phyloP scores from a whole-genome alignment of 2,329 filamentous ascomycete species.

The Sclerotinia borealis region DNA sequence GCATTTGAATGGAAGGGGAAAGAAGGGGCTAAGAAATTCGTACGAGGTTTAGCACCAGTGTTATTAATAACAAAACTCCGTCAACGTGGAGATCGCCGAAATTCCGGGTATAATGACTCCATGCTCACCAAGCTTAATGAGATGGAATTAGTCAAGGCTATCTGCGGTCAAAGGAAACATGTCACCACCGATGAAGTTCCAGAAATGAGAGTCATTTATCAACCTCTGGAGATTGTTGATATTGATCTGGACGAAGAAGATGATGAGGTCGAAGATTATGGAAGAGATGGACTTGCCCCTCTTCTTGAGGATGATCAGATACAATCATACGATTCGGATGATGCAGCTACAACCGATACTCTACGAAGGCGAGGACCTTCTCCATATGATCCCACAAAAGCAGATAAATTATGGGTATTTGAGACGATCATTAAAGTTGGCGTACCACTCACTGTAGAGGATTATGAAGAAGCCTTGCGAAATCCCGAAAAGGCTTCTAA shows the following conservation, averaged over 20 bases:
- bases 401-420: conserved; percentile 64
- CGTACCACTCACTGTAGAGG: conserved; percentile 56
- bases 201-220: conserved; percentile 73
- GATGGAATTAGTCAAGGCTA: conserved; percentile 52
- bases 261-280: conserved; percentile 34
- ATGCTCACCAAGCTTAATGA: conserved; percentile 41
- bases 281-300: conserved; percentile 51
- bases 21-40: conserved; percentile 76
- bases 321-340: conserved; percentile 29
- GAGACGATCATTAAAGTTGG: conserved; percentile 58
- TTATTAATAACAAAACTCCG: conserved; percentile 59
- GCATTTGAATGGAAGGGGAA: conserved; percentile 82
- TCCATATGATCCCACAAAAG: conserved; percentile 58
- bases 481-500: conserved; percentile 25
- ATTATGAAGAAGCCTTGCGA: conserved; percentile 49
- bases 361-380: conserved; percentile 35
- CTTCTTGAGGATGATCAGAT: conserved; percentile 59
- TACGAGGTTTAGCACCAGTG: conserved; percentile 71
- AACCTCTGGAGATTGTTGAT: conserved; percentile 69
- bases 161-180: conserved; percentile 64
- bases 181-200: conserved; percentile 66
- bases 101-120: conserved; percentile 31
- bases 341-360: conserved; percentile 19
- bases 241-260: conserved; percentile 72
- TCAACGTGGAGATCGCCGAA: conserved; percentile 36